Evolutionary conservation across 1,284 basidiomycete genomes (phyloP).

Genomic region (Apiotrichum domesticum): DNA sequence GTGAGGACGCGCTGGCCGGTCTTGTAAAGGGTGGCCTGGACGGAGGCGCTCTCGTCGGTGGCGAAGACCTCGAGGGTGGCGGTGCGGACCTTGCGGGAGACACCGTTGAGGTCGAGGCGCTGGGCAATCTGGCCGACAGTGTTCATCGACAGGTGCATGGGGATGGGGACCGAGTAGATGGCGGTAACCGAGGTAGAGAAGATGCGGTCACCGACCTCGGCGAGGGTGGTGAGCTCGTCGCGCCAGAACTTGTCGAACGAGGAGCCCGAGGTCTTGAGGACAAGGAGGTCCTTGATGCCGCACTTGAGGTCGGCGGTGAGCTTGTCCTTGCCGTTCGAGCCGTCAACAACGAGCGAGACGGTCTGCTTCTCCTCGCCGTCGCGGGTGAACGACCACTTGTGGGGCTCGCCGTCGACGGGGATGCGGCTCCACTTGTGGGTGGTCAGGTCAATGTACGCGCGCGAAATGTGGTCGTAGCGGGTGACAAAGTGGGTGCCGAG

Average conservation of each 20-base stretch:
- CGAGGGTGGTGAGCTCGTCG: conserved; percentile 84
- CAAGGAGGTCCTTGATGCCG: conserved; percentile 71
- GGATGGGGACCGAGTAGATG: conserved; percentile 58
- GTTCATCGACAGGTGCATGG: conserved; percentile 49
- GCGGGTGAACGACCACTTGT: conserved; percentile 76
- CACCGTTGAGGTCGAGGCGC: conserved; percentile 57
- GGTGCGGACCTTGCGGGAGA: conserved; percentile 55
- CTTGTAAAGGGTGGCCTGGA: conserved; percentile 89
- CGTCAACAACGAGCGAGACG: conserved; percentile 65
- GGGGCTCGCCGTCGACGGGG: conserved; percentile 52
- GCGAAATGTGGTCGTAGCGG: conserved; percentile 72
- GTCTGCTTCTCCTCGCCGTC: conserved; percentile 85
- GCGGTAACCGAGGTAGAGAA: conserved; percentile 78
- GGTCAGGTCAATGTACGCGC: conserved; percentile 69
- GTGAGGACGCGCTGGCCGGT: conserved; percentile 70
- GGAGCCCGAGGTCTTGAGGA: conserved; percentile 84
- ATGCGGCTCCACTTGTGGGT: conserved; percentile 84
- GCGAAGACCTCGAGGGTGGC: conserved; percentile 80
- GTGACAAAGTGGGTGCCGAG: conserved; percentile 77
- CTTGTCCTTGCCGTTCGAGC: conserved; percentile 51
- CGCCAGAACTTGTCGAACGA: conserved; percentile 75
- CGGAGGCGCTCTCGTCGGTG: conserved; percentile 78
- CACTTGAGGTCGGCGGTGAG: conserved; percentile 57
- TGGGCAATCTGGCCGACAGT: conserved; percentile 51
- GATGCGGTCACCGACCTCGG: conserved; percentile 62